Conservation (phyloP, 306 rosid genomes). For the Sphenostylis stenocarpa region DNA sequence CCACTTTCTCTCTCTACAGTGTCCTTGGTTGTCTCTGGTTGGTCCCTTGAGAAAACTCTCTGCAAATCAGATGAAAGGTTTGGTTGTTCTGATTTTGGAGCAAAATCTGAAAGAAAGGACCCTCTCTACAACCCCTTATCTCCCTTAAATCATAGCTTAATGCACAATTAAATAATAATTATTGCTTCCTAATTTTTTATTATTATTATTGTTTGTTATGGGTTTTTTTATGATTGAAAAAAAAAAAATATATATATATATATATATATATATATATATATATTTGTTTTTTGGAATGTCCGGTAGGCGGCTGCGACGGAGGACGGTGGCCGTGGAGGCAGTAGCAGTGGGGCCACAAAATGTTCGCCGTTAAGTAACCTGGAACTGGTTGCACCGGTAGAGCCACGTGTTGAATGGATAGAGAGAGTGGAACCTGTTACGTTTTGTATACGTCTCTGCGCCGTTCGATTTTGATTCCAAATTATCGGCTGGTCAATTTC, state of each 20-base stretch:
- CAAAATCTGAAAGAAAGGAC: constrained; percentile 40
- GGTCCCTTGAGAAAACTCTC: neutral
- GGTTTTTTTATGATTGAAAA: neutral
- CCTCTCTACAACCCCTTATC: constrained; percentile 43
- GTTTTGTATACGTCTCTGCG: constrained; percentile 42
- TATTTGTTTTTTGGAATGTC: neutral
- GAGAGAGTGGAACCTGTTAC: constrained; percentile 27
- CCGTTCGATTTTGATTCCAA: constrained; percentile 40
- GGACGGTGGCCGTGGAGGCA: constrained; percentile 23
- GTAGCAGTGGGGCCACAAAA: constrained; percentile 34
- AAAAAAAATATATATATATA: too few relatives aligned
- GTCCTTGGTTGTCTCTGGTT: neutral
- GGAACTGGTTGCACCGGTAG: constrained; percentile 39
- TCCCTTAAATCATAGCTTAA: constrained; percentile 49
- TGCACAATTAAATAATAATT: constrained; percentile 32
- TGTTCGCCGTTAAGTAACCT: constrained; percentile 46
- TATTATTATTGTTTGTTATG: neutral
- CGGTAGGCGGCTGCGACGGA: neutral
- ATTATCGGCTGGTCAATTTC: constrained; percentile 41
- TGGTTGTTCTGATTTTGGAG: constrained; percentile 49
- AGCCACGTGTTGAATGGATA: constrained; percentile 51
- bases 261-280: too few relatives aligned
- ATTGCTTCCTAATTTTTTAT: neutral
- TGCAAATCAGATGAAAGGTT: neutral
- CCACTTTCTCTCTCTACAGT: neutral